A percentile compares a stretch with the other conserved stretches of the same genome.
These are phyloP conservation scores for Raffaelea arxii DNA, from an alignment of 2,329 filamentous ascomycete genomes.

Conservation along the genomic window DNA sequence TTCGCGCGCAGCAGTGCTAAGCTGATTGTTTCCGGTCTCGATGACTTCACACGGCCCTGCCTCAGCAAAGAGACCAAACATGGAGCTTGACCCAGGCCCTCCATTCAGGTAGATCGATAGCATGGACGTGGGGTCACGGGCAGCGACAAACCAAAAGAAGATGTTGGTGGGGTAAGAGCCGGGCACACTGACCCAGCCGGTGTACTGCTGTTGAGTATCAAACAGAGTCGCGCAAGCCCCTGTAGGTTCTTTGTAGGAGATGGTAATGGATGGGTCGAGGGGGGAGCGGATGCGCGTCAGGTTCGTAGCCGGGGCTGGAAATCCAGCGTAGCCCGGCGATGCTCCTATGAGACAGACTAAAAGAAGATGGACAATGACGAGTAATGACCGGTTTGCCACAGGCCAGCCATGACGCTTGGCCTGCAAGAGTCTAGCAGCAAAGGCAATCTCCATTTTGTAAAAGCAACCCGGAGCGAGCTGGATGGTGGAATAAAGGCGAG, in stretches of 20 bases:
- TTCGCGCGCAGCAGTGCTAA: constrained; percentile 46
- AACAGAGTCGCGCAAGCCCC: constrained; percentile 59
- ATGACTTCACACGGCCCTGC: constrained; percentile 45
- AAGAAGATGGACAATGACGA: no score
- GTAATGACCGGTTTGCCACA: no score
- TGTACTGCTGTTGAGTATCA: constrained; percentile 55
- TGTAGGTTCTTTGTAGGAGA: constrained; percentile 54
- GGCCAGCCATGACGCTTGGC: no score
- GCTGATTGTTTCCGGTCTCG: constrained; percentile 34
- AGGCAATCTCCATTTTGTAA: no score
- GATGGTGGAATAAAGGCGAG: no score
- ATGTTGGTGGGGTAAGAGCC: constrained; percentile 41
- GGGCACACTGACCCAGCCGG: constrained; percentile 58
- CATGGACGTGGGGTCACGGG: constrained; percentile 29
- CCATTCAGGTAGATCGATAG: constrained; percentile 58
- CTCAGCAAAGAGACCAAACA: constrained; percentile 55
- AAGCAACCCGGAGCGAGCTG: no score
- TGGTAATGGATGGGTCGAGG: constrained; percentile 51
- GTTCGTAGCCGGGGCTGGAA: constrained; percentile 21
- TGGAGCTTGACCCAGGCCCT: constrained; percentile 54
- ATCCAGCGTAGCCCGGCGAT: constrained; percentile 21
- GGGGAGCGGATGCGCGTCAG: constrained; percentile 51
- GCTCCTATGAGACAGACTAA: no score
- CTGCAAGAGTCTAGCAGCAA: no score
- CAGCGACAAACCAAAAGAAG: constrained; percentile 42